phyloP scores from a whole-genome alignment of 2,329 filamentous ascomycete genomes.

The Cladosporium sp. region DNA sequence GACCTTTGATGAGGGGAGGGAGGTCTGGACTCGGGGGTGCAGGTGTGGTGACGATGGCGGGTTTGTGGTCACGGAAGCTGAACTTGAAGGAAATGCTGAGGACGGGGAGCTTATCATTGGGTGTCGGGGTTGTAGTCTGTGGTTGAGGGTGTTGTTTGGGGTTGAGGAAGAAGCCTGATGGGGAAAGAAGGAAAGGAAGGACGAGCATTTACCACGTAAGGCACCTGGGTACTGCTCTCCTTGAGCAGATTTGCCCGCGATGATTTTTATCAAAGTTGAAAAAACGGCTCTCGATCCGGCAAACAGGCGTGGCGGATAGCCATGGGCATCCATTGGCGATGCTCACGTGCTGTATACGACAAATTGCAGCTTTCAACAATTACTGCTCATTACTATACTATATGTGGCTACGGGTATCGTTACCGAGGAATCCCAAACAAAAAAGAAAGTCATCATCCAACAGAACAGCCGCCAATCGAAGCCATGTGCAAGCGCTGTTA shows the following conservation, averaged over 20 bases:
- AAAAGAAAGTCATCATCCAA: neutral
- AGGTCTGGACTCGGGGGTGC: slow-evolving; percentile 51
- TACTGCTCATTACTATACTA: slow-evolving; percentile 7
- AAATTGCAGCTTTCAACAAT: neutral
- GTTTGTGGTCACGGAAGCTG: slow-evolving; percentile 51
- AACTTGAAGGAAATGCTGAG: slow-evolving; percentile 49
- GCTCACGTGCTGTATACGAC: too few species aligned
- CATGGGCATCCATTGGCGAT: too few species aligned
- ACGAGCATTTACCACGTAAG: too few species aligned
- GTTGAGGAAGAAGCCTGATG: slow-evolving; percentile 36
- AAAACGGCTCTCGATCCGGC: too few species aligned
- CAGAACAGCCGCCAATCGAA: neutral
- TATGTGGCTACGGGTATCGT: slow-evolving; percentile 6
- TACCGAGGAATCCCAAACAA: neutral
- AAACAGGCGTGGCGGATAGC: too few species aligned
- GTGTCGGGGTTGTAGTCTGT: slow-evolving; percentile 61
- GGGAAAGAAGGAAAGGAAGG: too few species aligned
- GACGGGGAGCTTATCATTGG: slow-evolving; percentile 56
- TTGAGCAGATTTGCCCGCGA: too few species aligned
- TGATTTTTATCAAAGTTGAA: too few species aligned
- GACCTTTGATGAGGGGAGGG: slow-evolving; percentile 34
- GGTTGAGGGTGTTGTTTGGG: slow-evolving; percentile 58
- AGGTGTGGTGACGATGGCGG: slow-evolving; percentile 56
- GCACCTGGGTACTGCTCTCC: too few species aligned
- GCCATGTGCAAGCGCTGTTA: neutral